phyloP scores from a whole-genome alignment of 2,329 filamentous ascomycete genomes.

The Aspergillus fischeri region DNA sequence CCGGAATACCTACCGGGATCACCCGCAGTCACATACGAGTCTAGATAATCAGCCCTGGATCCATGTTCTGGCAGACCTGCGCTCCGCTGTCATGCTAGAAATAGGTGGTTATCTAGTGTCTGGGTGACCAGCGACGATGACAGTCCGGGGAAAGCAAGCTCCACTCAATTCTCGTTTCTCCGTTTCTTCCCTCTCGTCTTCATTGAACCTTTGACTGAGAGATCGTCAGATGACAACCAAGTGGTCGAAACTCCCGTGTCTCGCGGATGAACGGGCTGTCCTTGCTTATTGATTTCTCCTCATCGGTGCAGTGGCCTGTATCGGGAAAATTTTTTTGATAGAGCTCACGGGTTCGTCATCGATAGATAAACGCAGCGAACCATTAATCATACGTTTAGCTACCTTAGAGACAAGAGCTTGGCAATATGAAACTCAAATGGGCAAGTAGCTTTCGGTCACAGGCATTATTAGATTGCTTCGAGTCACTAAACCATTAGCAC shows the following conservation, averaged over 20 bases:
- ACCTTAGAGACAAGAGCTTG: too few relatives aligned
- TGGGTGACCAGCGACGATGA: not conserved
- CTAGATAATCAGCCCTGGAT: not conserved
- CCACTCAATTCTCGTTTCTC: not conserved
- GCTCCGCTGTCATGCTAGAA: not conserved
- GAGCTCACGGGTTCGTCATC: too few relatives aligned
- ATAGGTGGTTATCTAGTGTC: not conserved
- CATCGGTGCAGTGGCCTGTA: too few relatives aligned
- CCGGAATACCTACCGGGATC: conserved; percentile 9
- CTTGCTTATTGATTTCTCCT: too few relatives aligned
- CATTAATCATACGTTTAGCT: not conserved
- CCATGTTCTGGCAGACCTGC: not conserved
- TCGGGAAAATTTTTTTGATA: too few relatives aligned
- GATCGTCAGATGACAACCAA: too few relatives aligned
- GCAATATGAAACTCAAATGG: too few relatives aligned
- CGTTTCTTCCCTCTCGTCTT: not conserved
- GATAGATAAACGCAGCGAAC: too few relatives aligned
- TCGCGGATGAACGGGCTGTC: too few relatives aligned
- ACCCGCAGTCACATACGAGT: conserved; percentile 4
- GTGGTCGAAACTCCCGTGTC: too few relatives aligned
- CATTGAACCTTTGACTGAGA: too few relatives aligned
- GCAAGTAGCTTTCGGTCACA: not conserved
- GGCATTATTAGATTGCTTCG: not conserved
- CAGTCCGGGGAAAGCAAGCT: not conserved
- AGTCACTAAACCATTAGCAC: not conserved